These are phyloP conservation scores for Cutaneotrichosporon cyanovorans DNA, from an alignment of 1,284 basidiomycete species.

Conservation along the genomic window DNA sequence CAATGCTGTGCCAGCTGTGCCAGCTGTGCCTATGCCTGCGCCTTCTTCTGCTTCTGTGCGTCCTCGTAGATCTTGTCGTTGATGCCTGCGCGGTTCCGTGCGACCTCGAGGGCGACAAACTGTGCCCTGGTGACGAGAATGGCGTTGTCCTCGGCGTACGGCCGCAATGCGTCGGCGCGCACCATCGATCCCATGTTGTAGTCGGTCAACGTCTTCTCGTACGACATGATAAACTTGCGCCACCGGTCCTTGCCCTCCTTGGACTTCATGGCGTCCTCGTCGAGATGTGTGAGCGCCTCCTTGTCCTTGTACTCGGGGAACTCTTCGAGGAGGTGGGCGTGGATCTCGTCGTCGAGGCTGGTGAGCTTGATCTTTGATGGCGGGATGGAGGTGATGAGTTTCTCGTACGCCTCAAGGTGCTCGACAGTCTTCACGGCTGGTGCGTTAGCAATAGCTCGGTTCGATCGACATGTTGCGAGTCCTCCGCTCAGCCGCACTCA, in stretches of 20 bases:
- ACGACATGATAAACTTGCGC: slow-evolving; percentile 72
- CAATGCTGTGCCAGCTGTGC: no score
- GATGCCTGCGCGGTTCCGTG: slow-evolving; percentile 81
- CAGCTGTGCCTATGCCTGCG: not conserved
- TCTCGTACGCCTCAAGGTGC: slow-evolving; percentile 95
- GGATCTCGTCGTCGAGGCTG: slow-evolving; percentile 88
- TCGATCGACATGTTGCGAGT: no score
- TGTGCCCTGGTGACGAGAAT: slow-evolving; percentile 74
- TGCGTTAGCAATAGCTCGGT: not conserved
- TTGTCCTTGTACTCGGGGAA: slow-evolving; percentile 81
- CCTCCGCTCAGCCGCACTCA: not conserved
- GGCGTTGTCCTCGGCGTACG: slow-evolving; percentile 88
- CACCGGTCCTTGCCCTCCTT: slow-evolving; percentile 82
- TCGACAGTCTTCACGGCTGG: slow-evolving; percentile 88
- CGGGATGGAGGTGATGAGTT: slow-evolving; percentile 73
- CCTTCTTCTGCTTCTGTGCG: slow-evolving; percentile 52
- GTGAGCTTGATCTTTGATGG: slow-evolving; percentile 73
- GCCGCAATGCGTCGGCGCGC: slow-evolving; percentile 66
- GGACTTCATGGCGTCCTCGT: slow-evolving; percentile 95
- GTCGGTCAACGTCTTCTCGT: slow-evolving; percentile 80
- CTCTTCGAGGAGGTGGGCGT: slow-evolving; percentile 61
- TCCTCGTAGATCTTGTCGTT: slow-evolving; percentile 81
- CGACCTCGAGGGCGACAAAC: slow-evolving; percentile 93
- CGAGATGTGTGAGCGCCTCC: slow-evolving; percentile 60
- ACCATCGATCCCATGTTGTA: slow-evolving; percentile 97